These are phyloP conservation scores for Cocos nucifera DNA, from an alignment of 176 grass and related monocot genomes.

Conservation along the genomic window DNA sequence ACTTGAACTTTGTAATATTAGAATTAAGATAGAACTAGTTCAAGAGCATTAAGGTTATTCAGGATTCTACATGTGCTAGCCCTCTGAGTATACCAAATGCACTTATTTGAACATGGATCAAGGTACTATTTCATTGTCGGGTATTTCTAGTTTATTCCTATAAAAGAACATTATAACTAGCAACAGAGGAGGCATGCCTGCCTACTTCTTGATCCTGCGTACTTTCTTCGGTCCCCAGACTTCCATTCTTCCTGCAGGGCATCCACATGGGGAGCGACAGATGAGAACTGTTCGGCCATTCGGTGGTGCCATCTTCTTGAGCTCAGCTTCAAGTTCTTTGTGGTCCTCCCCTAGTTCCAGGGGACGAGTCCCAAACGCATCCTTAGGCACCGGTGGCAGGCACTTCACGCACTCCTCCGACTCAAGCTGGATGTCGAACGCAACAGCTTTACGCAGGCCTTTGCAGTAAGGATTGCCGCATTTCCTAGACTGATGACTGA, in stretches of 20 bases:
- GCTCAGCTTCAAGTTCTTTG: conserved; percentile 76
- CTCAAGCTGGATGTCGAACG: conserved; percentile 95
- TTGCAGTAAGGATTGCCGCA: conserved; percentile 83
- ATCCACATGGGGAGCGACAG: conserved; percentile 73
- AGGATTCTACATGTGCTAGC: too few relatives aligned
- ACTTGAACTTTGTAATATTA: conserved; percentile 4
- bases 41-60: neutral
- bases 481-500: conserved; percentile 78
- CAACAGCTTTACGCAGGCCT: conserved; percentile 79
- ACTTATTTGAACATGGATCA: conserved; percentile 10
- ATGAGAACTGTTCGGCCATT: conserved; percentile 90
- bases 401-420: conserved; percentile 94
- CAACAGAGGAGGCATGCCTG: neutral
- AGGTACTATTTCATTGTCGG: too few relatives aligned
- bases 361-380: conserved; percentile 38
- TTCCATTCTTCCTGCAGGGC: conserved; percentile 82
- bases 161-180: conserved; percentile 13
- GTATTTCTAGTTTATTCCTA: conserved; percentile 19
- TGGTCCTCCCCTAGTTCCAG: conserved; percentile 65
- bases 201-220: conserved; percentile 88
- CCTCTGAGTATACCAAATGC: neutral
- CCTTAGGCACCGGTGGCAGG: conserved; percentile 45
- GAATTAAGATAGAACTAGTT: neutral
- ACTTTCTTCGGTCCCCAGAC: conserved; percentile 89
- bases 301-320: conserved; percentile 92